Evolutionary conservation across 805 yeast genomes (phyloP).

Genomic region (Yamadazyma akitaensis): DNA sequence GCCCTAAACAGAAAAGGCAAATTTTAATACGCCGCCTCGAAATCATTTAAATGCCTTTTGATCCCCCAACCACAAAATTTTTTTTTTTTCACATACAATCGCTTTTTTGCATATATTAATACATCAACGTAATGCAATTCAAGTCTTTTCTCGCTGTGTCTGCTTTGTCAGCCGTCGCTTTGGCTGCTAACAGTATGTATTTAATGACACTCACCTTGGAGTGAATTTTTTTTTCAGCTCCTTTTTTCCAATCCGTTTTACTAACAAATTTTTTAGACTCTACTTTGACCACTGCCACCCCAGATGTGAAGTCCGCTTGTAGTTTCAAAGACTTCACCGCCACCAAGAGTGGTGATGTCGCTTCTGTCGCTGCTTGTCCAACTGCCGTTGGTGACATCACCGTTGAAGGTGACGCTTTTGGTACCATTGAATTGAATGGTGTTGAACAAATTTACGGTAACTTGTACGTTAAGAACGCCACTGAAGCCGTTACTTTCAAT

Average conservation of each 20-base stretch:
- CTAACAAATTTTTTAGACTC: slow-evolving; percentile 24
- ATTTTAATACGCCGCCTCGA: slow-evolving; percentile 5
- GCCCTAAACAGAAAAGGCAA: slow-evolving; percentile 6
- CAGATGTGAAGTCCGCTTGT: slow-evolving; percentile 61
- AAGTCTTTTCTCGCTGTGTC: slow-evolving; percentile 48
- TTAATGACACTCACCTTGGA: background rate
- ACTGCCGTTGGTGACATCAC: slow-evolving; percentile 77
- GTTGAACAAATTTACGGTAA: slow-evolving; percentile 77
- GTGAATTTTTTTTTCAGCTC: background rate
- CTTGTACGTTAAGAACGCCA: slow-evolving; percentile 62
- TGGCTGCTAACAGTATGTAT: slow-evolving; percentile 30
- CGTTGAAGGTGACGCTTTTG: slow-evolving; percentile 59
- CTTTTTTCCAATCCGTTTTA: background rate
- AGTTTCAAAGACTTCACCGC: slow-evolving; percentile 65
- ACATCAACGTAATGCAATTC: slow-evolving; percentile 47
- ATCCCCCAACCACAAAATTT: slow-evolving; percentile 5
- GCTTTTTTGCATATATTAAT: slow-evolving; percentile 1
- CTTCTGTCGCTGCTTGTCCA: slow-evolving; percentile 65
- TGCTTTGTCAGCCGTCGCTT: slow-evolving; percentile 48
- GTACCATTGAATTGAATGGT: slow-evolving; percentile 65
- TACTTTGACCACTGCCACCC: slow-evolving; percentile 49
- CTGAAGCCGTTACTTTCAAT: slow-evolving; percentile 56
- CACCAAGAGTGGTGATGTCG: slow-evolving; percentile 77
- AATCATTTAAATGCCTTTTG: slow-evolving; percentile 9
- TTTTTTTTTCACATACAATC: slow-evolving; percentile 5